phyloP scores from a whole-genome alignment of 75 land plant species.

The Chamaecyparis obtusa region DNA sequence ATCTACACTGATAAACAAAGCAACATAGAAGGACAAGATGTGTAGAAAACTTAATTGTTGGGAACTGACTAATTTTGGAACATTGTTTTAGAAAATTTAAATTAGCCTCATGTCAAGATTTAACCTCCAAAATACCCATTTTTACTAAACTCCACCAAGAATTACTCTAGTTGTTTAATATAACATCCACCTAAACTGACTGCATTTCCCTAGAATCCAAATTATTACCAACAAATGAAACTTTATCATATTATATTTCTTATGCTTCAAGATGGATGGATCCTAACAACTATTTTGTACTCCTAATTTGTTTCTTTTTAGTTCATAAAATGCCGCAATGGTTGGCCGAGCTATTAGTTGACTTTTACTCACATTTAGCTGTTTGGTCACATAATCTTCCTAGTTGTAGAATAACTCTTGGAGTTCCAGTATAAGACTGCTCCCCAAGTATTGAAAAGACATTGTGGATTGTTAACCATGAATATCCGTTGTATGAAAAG shows the following conservation, averaged over 20 bases:
- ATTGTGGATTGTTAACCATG: constrained; percentile 86
- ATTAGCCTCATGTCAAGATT: background rate
- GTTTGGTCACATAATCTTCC: constrained; percentile 74
- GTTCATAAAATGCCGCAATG: background rate
- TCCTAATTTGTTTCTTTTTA: background rate
- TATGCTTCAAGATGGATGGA: no score
- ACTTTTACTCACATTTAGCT: constrained; percentile 46
- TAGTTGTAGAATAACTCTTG: constrained; percentile 75
- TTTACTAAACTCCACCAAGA: no score
- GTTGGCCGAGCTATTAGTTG: background rate
- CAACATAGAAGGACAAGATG: background rate
- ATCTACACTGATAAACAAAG: constrained; percentile 62
- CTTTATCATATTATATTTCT: background rate
- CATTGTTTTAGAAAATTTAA: background rate
- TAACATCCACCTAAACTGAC: no score
- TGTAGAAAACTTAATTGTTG: background rate
- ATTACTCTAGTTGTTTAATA: no score
- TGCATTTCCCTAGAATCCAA: no score
- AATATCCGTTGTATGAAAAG: constrained; percentile 78
- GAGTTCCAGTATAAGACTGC: constrained; percentile 48
- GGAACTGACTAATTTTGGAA: background rate
- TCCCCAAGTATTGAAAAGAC: constrained; percentile 61
- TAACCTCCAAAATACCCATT: background rate
- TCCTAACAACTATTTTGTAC: background rate
- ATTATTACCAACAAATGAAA: no score